Percentiles rank a stretch among this genome's conserved stretches.
phyloP scores from a whole-genome alignment of 2,329 filamentous ascomycete genomes.

The Tolypocladium album region DNA sequence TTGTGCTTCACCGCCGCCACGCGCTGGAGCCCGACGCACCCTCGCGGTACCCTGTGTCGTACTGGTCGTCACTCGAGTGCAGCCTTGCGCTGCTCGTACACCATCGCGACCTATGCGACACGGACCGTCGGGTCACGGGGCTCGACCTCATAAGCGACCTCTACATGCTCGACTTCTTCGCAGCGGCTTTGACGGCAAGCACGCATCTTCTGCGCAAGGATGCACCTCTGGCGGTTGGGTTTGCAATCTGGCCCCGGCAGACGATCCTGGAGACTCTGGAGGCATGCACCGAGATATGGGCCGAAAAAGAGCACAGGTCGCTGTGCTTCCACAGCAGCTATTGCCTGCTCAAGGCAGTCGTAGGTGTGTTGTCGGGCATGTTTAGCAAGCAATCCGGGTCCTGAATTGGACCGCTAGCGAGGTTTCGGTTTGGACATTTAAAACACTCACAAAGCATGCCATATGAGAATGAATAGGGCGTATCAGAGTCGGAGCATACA shows the following conservation, averaged over 20 bases:
- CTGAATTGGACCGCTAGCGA: not conserved
- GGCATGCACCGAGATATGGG: conserved; percentile 4
- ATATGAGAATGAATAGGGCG: too few relatives aligned
- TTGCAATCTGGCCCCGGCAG: conserved; percentile 3
- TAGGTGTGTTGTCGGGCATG: not conserved
- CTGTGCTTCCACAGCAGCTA: conserved; percentile 2
- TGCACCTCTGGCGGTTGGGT: conserved; percentile 3
- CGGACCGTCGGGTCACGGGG: not conserved
- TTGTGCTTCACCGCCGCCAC: conserved; percentile 4
- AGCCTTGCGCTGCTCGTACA: conserved; percentile 7
- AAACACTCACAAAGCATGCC: not conserved
- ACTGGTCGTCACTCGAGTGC: conserved; percentile 7
- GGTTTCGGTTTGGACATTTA: not conserved
- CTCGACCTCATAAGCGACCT: not conserved
- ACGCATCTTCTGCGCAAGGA: conserved; percentile 5
- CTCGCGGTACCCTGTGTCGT: conserved; percentile 2
- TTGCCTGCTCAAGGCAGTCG: not conserved
- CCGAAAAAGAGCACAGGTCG: not conserved
- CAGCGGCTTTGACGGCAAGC: conserved; percentile 3
- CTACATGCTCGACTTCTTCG: conserved; percentile 6
- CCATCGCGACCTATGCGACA: conserved; percentile 3
- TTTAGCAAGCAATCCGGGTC: not conserved
- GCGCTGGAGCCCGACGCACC: conserved; percentile 4
- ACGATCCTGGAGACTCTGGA: conserved; percentile 6
- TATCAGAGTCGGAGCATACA: too few relatives aligned